These are phyloP conservation scores for Paramecium caudatum DNA, from an alignment of 73 alveolate species.

Conservation along the genomic window DNA sequence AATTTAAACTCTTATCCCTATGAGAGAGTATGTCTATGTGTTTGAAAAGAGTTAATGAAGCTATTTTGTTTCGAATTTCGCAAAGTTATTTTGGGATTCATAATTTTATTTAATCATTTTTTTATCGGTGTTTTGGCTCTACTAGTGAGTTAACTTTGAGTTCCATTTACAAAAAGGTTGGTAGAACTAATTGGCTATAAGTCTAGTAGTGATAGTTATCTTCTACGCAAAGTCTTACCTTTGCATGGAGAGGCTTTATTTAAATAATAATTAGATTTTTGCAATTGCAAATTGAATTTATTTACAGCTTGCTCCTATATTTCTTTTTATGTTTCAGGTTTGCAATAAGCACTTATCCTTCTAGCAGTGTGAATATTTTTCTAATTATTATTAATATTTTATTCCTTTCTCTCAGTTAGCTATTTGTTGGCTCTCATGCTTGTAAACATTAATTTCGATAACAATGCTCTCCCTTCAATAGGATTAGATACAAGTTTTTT, in stretches of 20 bases:
- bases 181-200: neutral
- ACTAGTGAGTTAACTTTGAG: conserved; percentile 22
- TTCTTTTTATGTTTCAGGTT: neutral
- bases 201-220: conserved; percentile 6
- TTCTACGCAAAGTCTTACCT: neutral
- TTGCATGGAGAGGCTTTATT: neutral
- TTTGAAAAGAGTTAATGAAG: neutral
- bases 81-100: conserved; percentile 42
- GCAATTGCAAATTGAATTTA: conserved; percentile 24
- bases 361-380: conserved; percentile 19
- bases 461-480: neutral
- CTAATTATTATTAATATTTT: neutral
- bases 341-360: neutral
- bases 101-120: conserved; percentile 47
- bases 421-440: neutral
- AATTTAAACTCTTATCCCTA: conserved; percentile 14
- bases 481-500: neutral
- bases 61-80: conserved; percentile 30
- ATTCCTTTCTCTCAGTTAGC: neutral
- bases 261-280: conserved; percentile 10
- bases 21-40: conserved; percentile 44
- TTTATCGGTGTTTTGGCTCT: conserved; percentile 22
- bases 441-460: neutral
- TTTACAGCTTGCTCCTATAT: neutral
- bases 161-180: conserved; percentile 25